Evolutionary conservation across 768 basidiomycete species (phyloP).

Genomic region (Lactifluus echinatus): DNA sequence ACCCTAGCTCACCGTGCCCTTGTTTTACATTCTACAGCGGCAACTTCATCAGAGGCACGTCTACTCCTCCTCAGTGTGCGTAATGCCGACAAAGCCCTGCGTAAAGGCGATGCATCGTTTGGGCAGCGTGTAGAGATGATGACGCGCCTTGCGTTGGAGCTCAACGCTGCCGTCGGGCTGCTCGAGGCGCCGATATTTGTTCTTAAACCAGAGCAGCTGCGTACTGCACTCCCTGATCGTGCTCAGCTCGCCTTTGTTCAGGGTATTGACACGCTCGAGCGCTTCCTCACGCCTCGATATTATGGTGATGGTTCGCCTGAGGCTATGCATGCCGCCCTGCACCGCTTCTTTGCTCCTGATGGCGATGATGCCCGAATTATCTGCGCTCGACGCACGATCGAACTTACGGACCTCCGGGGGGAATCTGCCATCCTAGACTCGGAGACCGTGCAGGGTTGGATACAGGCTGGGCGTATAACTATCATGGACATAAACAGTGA

Average conservation of each 20-base stretch:
- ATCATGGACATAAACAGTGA: conserved; percentile 54
- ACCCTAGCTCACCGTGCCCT: conserved; percentile 79
- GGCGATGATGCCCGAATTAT: conserved; percentile 56
- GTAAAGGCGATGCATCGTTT: conserved; percentile 62
- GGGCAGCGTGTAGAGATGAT: conserved; percentile 87
- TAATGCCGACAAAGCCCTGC: conserved; percentile 77
- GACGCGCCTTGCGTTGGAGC: conserved; percentile 48
- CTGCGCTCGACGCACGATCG: conserved; percentile 49
- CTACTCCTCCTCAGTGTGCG: conserved; percentile 75
- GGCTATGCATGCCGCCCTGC: conserved; percentile 49
- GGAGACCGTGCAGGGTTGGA: conserved; percentile 41
- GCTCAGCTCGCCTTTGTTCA: conserved; percentile 60
- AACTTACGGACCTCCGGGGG: conserved; percentile 17
- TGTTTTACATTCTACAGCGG: conserved; percentile 28
- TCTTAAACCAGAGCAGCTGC: conserved; percentile 60
- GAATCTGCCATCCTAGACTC: conserved; percentile 27
- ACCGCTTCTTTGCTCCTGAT: conserved; percentile 46
- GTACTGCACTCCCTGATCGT: conserved; percentile 38
- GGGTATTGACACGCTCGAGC: conserved; percentile 79
- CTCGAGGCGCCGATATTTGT: conserved; percentile 87
- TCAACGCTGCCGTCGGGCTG: conserved; percentile 63
- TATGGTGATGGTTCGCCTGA: conserved; percentile 39
- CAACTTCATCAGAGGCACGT: conserved; percentile 51
- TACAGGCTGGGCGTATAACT: conserved; percentile 41
- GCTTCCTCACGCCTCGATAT: conserved; percentile 69